Evolutionary conservation across 495 filamentous ascomycete genomes (phyloP).

Genomic region (Penicillium daleae): DNA sequence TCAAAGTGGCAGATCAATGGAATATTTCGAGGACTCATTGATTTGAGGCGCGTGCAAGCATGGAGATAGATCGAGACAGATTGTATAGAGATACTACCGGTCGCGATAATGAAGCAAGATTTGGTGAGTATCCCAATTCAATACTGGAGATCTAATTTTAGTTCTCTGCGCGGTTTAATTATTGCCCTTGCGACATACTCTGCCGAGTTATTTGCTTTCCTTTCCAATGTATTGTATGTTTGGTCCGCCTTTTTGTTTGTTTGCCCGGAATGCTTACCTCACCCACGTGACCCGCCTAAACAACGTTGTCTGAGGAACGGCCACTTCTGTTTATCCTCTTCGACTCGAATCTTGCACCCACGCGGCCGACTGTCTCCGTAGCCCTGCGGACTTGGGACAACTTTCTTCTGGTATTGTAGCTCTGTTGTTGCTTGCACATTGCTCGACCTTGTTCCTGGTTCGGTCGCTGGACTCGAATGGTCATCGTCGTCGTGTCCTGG

Average conservation of each 20-base stretch:
- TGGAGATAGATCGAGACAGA: not conserved
- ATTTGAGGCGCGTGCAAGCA: not conserved
- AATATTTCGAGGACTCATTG: too few species aligned
- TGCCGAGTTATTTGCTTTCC: not conserved
- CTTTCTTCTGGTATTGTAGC: not conserved
- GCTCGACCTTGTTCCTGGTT: conserved; percentile 2
- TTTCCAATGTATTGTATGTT: not conserved
- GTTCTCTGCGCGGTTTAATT: not conserved
- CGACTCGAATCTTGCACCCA: conserved; percentile 28
- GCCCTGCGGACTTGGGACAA: conserved; percentile 17
- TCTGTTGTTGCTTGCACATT: conserved; percentile 1
- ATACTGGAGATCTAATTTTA: not conserved
- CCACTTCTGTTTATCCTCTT: conserved; percentile 35
- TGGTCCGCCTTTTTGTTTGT: conserved; percentile 18
- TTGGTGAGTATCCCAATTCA: not conserved
- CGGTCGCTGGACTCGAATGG: conserved; percentile 18
- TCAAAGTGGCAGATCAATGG: not conserved
- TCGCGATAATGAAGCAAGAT: not conserved
- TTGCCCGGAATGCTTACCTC: conserved; percentile 27
- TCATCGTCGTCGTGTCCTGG: conserved; percentile 20
- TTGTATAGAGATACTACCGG: not conserved
- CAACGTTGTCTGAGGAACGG: conserved; percentile 42
- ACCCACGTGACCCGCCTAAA: conserved; percentile 32
- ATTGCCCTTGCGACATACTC: not conserved
- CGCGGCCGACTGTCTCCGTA: conserved; percentile 23